A percentile compares a stretch with the other conserved stretches of the same genome.
Evolutionary conservation across 2,329 filamentous ascomycete species (phyloP).

Genomic region (Furcasterigmium furcatum): DNA sequence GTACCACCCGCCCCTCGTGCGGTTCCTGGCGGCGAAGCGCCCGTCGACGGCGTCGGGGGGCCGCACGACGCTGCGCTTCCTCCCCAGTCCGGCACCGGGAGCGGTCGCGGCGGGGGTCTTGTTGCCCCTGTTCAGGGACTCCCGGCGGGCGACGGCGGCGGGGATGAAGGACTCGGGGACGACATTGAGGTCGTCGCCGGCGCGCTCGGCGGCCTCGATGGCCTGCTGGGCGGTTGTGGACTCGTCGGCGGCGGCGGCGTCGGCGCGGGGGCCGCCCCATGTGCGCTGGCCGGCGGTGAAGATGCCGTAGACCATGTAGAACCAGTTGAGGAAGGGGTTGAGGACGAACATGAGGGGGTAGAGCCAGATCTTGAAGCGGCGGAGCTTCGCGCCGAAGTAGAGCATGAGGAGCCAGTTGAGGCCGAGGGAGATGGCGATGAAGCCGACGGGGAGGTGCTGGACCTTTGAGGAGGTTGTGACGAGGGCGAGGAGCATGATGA

Average conservation of each 20-base stretch:
- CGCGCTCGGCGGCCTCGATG: conserved; percentile 74
- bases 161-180: conserved; percentile 80
- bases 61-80: conserved; percentile 57
- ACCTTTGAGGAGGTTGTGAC: conserved; percentile 79
- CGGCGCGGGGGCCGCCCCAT: conserved; percentile 90
- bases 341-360: conserved; percentile 94
- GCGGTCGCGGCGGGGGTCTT: conserved; percentile 16
- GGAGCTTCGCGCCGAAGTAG: conserved; percentile 86
- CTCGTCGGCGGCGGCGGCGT: conserved; percentile 76
- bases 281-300: conserved; percentile 92
- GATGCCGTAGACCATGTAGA: conserved; percentile 96
- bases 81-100: conserved; percentile 32
- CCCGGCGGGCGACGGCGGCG: conserved; percentile 47
- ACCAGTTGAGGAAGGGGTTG: conserved; percentile 97
- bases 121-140: conserved; percentile 23
- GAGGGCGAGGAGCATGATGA: conserved; percentile 86
- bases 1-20: conserved; percentile 66
- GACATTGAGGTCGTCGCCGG: conserved; percentile 86
- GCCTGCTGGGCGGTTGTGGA: conserved; percentile 76
- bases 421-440: conserved; percentile 88
- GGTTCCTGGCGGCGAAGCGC: conserved; percentile 70
- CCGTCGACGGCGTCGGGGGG: conserved; percentile 75
- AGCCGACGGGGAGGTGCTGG: conserved; percentile 80
- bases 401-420: conserved; percentile 95
- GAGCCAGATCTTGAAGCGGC: conserved; percentile 88